Conservation (phyloP, 2,329 filamentous ascomycete genomes). For the Phyllosticta ampelicida region DNA sequence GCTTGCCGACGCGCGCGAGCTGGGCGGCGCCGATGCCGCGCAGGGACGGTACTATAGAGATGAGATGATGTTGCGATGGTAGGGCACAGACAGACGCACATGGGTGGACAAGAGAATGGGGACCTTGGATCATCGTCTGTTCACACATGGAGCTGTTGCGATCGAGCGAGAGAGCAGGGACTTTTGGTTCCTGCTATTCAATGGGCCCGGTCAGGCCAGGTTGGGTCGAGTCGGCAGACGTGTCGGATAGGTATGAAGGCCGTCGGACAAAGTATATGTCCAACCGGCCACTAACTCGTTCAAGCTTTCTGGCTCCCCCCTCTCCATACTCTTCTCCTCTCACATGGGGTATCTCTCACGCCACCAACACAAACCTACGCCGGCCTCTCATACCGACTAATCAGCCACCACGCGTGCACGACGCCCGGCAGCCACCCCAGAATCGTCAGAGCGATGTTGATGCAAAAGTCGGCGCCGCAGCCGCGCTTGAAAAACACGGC, state of each 20-base stretch:
- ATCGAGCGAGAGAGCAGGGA: no score
- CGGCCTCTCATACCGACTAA: not conserved
- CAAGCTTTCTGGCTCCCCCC: no score
- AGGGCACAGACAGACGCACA: not conserved
- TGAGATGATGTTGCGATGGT: slow-evolving; percentile 29
- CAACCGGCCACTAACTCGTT: no score
- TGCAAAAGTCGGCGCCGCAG: slow-evolving; percentile 29
- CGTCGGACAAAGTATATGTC: no score
- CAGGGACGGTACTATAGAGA: slow-evolving; percentile 28
- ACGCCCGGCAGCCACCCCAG: slow-evolving; percentile 26
- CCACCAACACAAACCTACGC: not conserved
- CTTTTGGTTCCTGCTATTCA: no score
- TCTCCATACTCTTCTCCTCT: no score
- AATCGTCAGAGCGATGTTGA: slow-evolving; percentile 29
- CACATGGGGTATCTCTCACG: not conserved
- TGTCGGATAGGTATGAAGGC: no score
- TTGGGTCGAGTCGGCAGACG: no score
- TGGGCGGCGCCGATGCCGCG: slow-evolving; percentile 16
- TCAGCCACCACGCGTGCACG: slow-evolving; percentile 11
- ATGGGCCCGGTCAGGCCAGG: no score
- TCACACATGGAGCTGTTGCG: no score
- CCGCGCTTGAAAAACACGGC: slow-evolving; percentile 31
- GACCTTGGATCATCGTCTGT: no score
- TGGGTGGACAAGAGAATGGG: not conserved
- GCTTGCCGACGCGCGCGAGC: slow-evolving; percentile 27